These are phyloP conservation scores for Trichoderma cornu-damae DNA, from an alignment of 2,329 filamentous ascomycete genomes.

Conservation along the genomic window DNA sequence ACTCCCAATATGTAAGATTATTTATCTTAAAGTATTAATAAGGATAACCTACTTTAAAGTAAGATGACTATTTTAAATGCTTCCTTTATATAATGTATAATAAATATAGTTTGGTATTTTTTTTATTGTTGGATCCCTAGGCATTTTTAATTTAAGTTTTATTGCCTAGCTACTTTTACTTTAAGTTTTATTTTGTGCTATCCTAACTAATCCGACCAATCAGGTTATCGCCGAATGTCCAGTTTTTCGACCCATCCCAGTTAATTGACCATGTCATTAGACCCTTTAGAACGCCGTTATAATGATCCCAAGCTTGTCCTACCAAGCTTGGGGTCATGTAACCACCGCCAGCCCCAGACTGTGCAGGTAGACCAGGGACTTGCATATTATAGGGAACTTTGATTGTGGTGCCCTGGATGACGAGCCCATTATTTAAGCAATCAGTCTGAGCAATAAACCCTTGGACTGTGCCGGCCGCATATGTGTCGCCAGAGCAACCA, in stretches of 20 bases:
- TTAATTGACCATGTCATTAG: slow-evolving; percentile 37
- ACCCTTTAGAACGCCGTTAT: slow-evolving; percentile 31
- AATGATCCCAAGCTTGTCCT: slow-evolving; percentile 29
- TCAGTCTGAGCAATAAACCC: slow-evolving; percentile 35
- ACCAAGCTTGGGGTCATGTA: slow-evolving; percentile 32
- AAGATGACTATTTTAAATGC: too few relatives aligned
- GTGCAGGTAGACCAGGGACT: slow-evolving; percentile 34
- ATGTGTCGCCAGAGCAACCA: slow-evolving; percentile 32
- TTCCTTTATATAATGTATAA: too few relatives aligned
- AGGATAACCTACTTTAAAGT: too few relatives aligned
- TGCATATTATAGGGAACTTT: slow-evolving; percentile 33
- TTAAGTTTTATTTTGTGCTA: not conserved
- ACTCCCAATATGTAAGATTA: too few relatives aligned
- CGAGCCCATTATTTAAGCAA: slow-evolving; percentile 32
- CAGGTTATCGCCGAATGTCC: slow-evolving; percentile 33
- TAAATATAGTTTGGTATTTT: too few relatives aligned
- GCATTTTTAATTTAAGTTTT: too few relatives aligned
- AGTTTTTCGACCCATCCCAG: slow-evolving; percentile 34
- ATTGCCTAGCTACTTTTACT: not conserved
- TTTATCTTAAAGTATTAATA: too few relatives aligned
- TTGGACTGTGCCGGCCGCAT: slow-evolving; percentile 29
- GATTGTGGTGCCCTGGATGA: slow-evolving; percentile 31
- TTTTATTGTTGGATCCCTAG: too few relatives aligned
- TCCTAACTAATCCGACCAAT: slow-evolving; percentile 19
- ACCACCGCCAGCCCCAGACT: slow-evolving; percentile 31